phyloP scores from a whole-genome alignment of 2,329 filamentous ascomycete species.

The Cladosporium halotolerans region DNA sequence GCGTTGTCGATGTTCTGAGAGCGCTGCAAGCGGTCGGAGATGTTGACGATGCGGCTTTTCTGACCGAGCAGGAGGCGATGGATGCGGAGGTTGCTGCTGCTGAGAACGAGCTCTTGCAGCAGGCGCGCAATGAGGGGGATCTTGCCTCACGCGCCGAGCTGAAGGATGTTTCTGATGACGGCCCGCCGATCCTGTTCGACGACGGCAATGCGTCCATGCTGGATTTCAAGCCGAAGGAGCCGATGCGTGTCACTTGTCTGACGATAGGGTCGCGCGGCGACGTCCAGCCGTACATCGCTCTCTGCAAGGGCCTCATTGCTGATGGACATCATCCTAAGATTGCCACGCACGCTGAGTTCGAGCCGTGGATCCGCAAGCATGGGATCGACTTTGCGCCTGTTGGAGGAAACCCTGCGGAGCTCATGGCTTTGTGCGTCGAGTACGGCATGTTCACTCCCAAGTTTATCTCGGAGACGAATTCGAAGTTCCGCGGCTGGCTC shows the following conservation, averaged over 20 bases:
- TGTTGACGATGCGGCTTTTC: constrained; percentile 61
- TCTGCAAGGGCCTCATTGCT: constrained; percentile 82
- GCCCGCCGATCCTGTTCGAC: constrained; percentile 77
- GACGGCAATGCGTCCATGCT: constrained; percentile 81
- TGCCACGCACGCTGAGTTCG: constrained; percentile 87
- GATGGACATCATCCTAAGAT: constrained; percentile 85
- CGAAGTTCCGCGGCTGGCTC: constrained; percentile 89
- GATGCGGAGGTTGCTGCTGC: constrained; percentile 51
- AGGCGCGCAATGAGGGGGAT: constrained; percentile 53
- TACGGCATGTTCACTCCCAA: constrained; percentile 94
- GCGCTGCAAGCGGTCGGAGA: constrained; percentile 67
- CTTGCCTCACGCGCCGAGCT: background rate
- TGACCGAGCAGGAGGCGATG: constrained; percentile 62
- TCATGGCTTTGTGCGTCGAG: constrained; percentile 94
- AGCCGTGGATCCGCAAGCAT: constrained; percentile 81
- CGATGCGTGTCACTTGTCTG: constrained; percentile 81
- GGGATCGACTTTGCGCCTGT: constrained; percentile 89
- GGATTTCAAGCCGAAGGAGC: constrained; percentile 77
- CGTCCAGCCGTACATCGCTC: constrained; percentile 93
- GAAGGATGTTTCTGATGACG: constrained; percentile 38
- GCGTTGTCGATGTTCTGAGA: constrained; percentile 71
- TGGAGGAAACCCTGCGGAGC: constrained; percentile 82
- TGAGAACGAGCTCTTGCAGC: constrained; percentile 58
- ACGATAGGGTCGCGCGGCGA: constrained; percentile 95
- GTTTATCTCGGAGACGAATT: constrained; percentile 80